Evolutionary conservation across 345 rosid species (phyloP).

Genomic region (Ailanthus altissimus): DNA sequence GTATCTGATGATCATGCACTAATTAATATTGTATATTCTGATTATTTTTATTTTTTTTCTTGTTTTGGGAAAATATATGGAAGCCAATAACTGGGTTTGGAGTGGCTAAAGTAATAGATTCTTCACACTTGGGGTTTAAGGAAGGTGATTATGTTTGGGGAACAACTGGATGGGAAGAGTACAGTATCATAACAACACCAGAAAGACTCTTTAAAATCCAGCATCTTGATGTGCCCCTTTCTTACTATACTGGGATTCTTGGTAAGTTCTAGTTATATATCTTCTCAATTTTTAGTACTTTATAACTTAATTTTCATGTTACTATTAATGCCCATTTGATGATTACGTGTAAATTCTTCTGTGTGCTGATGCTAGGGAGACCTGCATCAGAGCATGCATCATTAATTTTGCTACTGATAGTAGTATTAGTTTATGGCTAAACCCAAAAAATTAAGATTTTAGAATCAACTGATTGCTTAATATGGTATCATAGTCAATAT

Average conservation of each 20-base stretch:
- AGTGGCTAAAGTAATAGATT: conserved; percentile 33
- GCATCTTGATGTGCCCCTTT: conserved; percentile 48
- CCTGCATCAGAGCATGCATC: too few species aligned
- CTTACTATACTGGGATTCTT: too few species aligned
- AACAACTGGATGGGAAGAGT: conserved; percentile 34
- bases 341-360: neutral
- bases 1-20: too few species aligned
- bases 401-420: too few species aligned
- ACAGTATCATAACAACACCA: conserved; percentile 17
- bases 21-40: too few species aligned
- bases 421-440: too few species aligned
- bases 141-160: conserved; percentile 41
- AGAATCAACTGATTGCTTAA: too few species aligned
- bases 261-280: conserved; percentile 34
- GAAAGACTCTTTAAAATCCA: conserved; percentile 27
- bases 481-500: too few species aligned
- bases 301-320: neutral
- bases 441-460: too few species aligned
- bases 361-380: too few species aligned
- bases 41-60: too few species aligned
- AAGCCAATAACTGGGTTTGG: conserved; percentile 24
- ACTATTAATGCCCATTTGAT: neutral
- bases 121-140: conserved; percentile 22
- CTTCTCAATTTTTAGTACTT: neutral
- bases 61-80: neutral